These are phyloP conservation scores for Candida taoyuanica DNA, from an alignment of 805 yeast species.

Conservation along the genomic window DNA sequence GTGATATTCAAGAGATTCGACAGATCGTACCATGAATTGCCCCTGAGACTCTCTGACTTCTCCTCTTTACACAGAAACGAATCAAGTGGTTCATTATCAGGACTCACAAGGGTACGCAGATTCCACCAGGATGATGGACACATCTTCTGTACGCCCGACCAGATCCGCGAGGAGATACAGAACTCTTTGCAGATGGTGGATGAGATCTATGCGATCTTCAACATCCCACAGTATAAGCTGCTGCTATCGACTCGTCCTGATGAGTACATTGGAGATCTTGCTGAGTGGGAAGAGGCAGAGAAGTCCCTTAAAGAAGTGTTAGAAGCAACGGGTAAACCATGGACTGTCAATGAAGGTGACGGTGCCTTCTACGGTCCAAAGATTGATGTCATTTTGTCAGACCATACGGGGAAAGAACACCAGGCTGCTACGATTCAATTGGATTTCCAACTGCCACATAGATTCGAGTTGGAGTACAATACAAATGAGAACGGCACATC, in stretches of 20 bases:
- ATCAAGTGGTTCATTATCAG: slow-evolving; percentile 89
- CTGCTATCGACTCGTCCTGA: slow-evolving; percentile 86
- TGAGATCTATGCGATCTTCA: slow-evolving; percentile 62
- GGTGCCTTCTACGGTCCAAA: slow-evolving; percentile 97
- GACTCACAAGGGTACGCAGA: slow-evolving; percentile 86
- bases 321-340: slow-evolving; percentile 46
- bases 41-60: slow-evolving; percentile 82
- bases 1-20: slow-evolving; percentile 70
- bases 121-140: slow-evolving; percentile 99
- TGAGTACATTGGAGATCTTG: slow-evolving; percentile 67
- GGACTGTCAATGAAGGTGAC: slow-evolving; percentile 85
- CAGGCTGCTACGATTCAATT: slow-evolving; percentile 95
- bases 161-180: slow-evolving; percentile 68
- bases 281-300: slow-evolving; percentile 86
- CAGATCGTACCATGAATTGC: slow-evolving; percentile 81
- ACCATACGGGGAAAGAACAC: slow-evolving; percentile 74
- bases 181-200: slow-evolving; percentile 70
- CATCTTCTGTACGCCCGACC: slow-evolving; percentile 79
- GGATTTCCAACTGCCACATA: slow-evolving; percentile 88
- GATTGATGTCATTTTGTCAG: slow-evolving; percentile 80
- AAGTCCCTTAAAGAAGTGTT: slow-evolving; percentile 54
- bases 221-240: slow-evolving; percentile 44
- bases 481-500: slow-evolving; percentile 42
- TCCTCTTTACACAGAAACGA: slow-evolving; percentile 92
- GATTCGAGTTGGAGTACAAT: slow-evolving; percentile 72